These are phyloP conservation scores for Metschnikowia cubensis DNA, from an alignment of 805 yeast species.

Conservation along the genomic window DNA sequence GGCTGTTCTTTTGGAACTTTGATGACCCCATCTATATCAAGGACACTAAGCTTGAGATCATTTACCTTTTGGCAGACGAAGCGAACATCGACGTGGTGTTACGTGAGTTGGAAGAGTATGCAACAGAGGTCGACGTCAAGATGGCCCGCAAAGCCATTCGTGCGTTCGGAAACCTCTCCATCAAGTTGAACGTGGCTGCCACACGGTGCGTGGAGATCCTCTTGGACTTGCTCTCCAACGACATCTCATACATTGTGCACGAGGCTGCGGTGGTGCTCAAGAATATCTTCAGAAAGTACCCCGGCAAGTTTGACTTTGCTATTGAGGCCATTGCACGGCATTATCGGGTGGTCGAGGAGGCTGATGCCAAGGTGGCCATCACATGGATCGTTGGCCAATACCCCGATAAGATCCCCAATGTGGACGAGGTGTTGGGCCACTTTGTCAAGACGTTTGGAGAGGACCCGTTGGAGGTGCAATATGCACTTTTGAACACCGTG, in stretches of 20 bases:
- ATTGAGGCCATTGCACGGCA: constrained; percentile 27
- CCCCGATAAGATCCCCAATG: constrained; percentile 44
- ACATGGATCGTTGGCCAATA: constrained; percentile 84
- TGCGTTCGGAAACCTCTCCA: constrained; percentile 86
- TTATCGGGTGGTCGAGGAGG: constrained; percentile 54
- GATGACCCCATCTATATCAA: constrained; percentile 86
- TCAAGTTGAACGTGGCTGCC: constrained; percentile 63
- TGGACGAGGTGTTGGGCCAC: constrained; percentile 38
- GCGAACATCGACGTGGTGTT: constrained; percentile 58
- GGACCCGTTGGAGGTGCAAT: constrained; percentile 72
- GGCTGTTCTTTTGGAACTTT: constrained; percentile 74
- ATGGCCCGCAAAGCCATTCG: constrained; percentile 85
- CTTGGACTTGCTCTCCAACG: constrained; percentile 55
- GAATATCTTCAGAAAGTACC: constrained; percentile 74
- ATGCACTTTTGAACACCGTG: constrained; percentile 66
- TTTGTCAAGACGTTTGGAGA: constrained; percentile 48
- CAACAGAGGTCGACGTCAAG: constrained; percentile 78
- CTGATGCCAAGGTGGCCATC: constrained; percentile 73
- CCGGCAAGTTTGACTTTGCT: constrained; percentile 45
- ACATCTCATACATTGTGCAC: constrained; percentile 70
- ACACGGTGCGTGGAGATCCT: constrained; percentile 61
- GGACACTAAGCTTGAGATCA: constrained; percentile 84
- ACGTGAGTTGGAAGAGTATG: constrained; percentile 78
- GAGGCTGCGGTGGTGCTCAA: constrained; percentile 75
- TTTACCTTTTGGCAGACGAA: constrained; percentile 71